phyloP scores from a whole-genome alignment of 441 rosid genomes.

The Pelargonium fulgidum region DNA sequence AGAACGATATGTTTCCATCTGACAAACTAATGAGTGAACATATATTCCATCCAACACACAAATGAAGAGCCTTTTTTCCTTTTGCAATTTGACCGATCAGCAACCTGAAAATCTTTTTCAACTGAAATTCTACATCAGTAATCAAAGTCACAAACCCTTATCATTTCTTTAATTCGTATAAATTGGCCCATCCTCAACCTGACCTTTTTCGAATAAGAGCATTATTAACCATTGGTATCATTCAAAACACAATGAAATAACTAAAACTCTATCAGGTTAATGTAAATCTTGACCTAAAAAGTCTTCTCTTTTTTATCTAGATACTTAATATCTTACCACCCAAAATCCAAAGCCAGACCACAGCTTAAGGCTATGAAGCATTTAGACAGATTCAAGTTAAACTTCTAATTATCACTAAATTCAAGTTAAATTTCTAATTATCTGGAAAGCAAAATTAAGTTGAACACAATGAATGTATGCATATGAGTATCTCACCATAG shows the following conservation, averaged over 20 bases:
- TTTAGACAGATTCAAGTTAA: background rate
- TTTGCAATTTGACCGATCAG: background rate
- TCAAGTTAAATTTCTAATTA: background rate
- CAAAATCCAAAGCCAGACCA: background rate
- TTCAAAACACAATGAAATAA: background rate
- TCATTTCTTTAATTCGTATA: background rate
- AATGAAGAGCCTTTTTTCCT: background rate
- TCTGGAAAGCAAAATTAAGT: background rate
- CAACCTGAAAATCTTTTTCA: background rate
- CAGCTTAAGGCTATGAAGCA: background rate
- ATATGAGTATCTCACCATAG: constrained; percentile 11
- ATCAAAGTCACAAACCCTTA: background rate
- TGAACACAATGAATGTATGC: background rate
- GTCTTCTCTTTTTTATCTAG: background rate
- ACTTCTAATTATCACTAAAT: background rate
- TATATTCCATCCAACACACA: background rate
- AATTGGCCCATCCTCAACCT: background rate
- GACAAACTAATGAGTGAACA: background rate
- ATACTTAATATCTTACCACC: background rate
- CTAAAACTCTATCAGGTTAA: background rate
- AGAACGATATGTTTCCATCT: background rate
- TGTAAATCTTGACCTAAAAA: background rate
- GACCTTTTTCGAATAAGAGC: background rate
- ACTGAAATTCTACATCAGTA: background rate
- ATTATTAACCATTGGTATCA: background rate